Conservation (phyloP, 495 filamentous ascomycete genomes). For the Hypoxylon intermedium region DNA sequence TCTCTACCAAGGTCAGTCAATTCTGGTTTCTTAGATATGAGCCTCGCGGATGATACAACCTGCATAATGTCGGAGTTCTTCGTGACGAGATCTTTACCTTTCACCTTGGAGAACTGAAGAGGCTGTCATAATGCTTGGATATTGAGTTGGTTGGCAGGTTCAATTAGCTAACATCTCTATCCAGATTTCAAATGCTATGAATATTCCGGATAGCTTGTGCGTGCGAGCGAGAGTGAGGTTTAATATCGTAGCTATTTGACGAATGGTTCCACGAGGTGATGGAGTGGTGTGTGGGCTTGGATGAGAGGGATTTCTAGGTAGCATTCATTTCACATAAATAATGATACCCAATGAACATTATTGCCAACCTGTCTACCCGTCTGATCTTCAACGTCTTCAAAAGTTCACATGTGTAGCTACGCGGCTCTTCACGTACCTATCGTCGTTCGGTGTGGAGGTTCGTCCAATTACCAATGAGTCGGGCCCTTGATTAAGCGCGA, state of each 20-base stretch:
- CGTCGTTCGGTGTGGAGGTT: background rate
- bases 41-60: constrained; percentile 76
- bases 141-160: constrained; percentile 6
- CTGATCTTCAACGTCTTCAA: no score
- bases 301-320: no score
- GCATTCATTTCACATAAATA: no score
- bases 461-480: constrained; percentile 10
- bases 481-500: constrained; percentile 1
- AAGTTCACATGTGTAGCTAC: no score
- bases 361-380: no score
- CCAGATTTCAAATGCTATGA: background rate
- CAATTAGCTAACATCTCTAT: constrained; percentile 9
- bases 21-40: constrained; percentile 23
- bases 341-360: no score
- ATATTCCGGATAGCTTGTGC: no score
- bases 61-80: constrained; percentile 79
- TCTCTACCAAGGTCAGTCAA: constrained; percentile 18
- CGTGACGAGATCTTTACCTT: constrained; percentile 70
- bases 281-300: no score
- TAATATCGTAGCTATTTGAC: no score
- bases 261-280: no score
- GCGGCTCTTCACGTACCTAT: no score
- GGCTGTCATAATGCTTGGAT: constrained; percentile 31
- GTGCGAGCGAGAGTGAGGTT: no score
- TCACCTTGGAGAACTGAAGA: constrained; percentile 97